A percentile compares a stretch with the other conserved stretches of the same genome.
Evolutionary conservation across 73 alveolate genomes (phyloP).

Genomic region (Uronychia binucleata): DNA sequence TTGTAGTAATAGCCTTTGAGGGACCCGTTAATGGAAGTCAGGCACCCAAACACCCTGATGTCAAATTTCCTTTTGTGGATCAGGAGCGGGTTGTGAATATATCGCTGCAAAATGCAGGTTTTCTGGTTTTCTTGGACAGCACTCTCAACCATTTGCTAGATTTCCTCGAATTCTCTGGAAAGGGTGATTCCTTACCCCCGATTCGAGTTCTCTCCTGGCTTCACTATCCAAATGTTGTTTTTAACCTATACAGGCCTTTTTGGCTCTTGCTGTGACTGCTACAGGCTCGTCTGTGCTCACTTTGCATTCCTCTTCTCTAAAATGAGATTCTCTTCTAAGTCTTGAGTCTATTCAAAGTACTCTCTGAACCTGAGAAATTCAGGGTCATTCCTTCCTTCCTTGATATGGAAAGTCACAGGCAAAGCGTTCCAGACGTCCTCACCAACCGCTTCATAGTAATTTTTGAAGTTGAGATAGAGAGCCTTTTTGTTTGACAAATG

Average conservation of each 20-base stretch:
- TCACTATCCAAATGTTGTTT: conserved; percentile 57
- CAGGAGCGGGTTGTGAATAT: conserved; percentile 94
- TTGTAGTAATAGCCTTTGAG: conserved; percentile 73
- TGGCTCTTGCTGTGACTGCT: neutral
- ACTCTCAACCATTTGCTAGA: conserved; percentile 28
- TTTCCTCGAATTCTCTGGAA: conserved; percentile 35
- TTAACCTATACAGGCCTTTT: neutral
- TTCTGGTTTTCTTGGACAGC: neutral
- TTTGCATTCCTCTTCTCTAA: neutral
- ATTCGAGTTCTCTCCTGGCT: conserved; percentile 71
- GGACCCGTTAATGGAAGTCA: conserved; percentile 77
- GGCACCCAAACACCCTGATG: conserved; percentile 87
- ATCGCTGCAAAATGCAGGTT: conserved; percentile 88
- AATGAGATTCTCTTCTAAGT: neutral
- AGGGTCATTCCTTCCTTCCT: conserved; percentile 37
- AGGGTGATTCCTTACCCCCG: conserved; percentile 65
- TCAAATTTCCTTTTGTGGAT: conserved; percentile 95
- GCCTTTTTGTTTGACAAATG: conserved; percentile 52
- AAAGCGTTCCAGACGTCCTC: neutral
- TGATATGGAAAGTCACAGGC: conserved; percentile 58
- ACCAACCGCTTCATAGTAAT: conserved; percentile 46
- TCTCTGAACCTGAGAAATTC: conserved; percentile 43
- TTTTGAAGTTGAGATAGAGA: conserved; percentile 44
- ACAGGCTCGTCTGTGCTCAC: neutral
- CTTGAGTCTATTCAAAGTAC: neutral